Evolutionary conservation across 139 green algal genomes (phyloP).

Genomic region (Micractinium conductrix): DNA sequence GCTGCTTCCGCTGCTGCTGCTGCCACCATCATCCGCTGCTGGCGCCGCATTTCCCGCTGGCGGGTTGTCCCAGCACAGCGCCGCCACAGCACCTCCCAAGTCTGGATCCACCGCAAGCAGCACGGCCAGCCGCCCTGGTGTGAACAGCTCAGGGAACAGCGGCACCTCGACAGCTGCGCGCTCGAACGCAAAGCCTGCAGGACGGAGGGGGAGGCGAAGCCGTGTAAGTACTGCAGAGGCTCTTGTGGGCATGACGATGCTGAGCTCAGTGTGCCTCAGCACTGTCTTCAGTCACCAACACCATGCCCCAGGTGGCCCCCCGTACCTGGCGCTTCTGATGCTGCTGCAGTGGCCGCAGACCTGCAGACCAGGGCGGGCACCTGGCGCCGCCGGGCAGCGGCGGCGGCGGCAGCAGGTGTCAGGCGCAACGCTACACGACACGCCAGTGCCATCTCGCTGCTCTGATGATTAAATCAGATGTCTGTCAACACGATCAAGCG

Average conservation of each 20-base stretch:
- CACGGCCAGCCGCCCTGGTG: slow-evolving; percentile 31
- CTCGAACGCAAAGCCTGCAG: not conserved
- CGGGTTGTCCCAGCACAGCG: slow-evolving; percentile 42
- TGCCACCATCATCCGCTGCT: not conserved
- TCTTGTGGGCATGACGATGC: not conserved
- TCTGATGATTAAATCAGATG: too few relatives aligned
- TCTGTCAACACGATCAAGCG: too few relatives aligned
- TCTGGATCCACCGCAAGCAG: slow-evolving; percentile 75
- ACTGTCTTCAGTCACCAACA: not conserved
- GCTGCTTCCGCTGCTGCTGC: not conserved
- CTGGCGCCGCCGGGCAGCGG: not conserved
- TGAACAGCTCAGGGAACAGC: slow-evolving; percentile 38
- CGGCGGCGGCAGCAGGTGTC: not conserved
- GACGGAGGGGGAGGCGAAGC: not conserved
- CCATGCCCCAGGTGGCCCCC: not conserved
- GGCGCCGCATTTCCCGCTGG: not conserved
- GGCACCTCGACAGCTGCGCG: not conserved
- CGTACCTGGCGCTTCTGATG: not conserved
- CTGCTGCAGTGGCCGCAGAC: not conserved
- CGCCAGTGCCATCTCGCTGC: slow-evolving; percentile 16
- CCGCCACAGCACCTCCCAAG: slow-evolving; percentile 57
- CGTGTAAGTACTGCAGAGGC: too few relatives aligned
- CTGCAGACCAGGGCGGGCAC: not conserved
- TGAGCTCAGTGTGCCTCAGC: not conserved
- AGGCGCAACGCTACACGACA: not conserved